These are phyloP conservation scores for Cajanus cajan DNA, from an alignment of 306 rosid species.

Conservation along the genomic window DNA sequence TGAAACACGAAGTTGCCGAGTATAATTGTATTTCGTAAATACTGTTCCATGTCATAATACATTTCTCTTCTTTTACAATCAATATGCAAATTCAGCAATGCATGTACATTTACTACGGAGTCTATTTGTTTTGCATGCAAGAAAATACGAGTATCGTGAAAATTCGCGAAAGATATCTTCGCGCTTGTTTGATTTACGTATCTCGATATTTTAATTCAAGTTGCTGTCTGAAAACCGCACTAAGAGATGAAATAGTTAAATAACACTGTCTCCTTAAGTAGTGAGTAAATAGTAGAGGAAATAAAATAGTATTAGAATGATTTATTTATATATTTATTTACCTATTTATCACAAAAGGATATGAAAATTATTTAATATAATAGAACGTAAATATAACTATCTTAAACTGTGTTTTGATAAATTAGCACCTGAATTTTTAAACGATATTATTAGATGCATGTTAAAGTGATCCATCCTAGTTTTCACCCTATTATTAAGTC, in stretches of 20 bases:
- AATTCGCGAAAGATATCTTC: not conserved
- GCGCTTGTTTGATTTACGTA: not conserved
- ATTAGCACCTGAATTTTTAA: not conserved
- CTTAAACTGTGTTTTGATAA: not conserved
- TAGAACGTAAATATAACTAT: not conserved
- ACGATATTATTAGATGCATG: too few relatives aligned
- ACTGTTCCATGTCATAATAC: not conserved
- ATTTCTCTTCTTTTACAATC: not conserved
- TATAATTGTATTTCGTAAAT: not conserved
- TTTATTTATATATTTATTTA: too few relatives aligned
- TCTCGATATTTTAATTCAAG: not conserved
- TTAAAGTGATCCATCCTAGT: too few relatives aligned
- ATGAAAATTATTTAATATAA: not conserved
- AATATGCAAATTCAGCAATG: not conserved
- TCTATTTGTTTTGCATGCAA: not conserved
- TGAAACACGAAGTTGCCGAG: not conserved
- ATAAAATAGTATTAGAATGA: not conserved
- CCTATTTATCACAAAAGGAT: not conserved
- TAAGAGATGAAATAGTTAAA: too few relatives aligned
- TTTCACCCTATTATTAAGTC: not conserved
- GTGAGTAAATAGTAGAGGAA: too few relatives aligned
- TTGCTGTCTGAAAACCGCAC: not conserved
- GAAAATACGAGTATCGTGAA: not conserved
- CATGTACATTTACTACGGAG: not conserved
- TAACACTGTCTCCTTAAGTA: too few relatives aligned